Evolutionary conservation across 257 asterid species (phyloP).

Genomic region (Cinchona pubescens): DNA sequence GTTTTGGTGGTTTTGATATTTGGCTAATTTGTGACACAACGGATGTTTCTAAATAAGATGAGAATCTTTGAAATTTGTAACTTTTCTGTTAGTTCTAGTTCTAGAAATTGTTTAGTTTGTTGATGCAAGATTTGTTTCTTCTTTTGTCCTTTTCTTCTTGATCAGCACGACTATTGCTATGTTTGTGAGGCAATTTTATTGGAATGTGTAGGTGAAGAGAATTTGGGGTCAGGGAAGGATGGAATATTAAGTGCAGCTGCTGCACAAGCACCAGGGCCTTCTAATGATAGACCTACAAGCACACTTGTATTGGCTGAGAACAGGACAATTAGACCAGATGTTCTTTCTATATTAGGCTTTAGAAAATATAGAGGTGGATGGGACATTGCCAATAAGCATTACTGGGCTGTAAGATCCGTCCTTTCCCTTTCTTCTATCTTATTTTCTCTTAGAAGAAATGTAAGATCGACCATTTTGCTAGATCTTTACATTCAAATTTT

Average conservation of each 20-base stretch:
- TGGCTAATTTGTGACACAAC: neutral
- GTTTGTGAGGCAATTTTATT: slow-evolving; percentile 6
- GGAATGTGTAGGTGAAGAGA: slow-evolving; percentile 52
- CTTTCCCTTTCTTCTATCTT: neutral
- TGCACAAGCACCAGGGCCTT: slow-evolving; percentile 71
- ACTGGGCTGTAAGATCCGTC: slow-evolving; percentile 72
- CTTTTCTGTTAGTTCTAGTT: neutral
- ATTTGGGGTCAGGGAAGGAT: slow-evolving; percentile 70
- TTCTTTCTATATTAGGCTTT: slow-evolving; percentile 64
- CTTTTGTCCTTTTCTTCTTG: neutral
- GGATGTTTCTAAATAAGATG: neutral
- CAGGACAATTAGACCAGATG: slow-evolving; percentile 82
- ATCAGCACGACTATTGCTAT: neutral
- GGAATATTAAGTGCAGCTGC: slow-evolving; percentile 42
- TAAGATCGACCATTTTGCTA: neutral
- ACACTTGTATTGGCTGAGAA: slow-evolving; percentile 76
- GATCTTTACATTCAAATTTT: neutral
- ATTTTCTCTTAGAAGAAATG: neutral
- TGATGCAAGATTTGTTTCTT: neutral
- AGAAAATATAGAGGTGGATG: slow-evolving; percentile 93
- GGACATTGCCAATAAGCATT: slow-evolving; percentile 89
- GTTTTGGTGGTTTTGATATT: neutral
- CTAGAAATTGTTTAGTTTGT: neutral
- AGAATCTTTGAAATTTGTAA: neutral
- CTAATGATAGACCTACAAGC: slow-evolving; percentile 31